Evolutionary conservation across 202 grass and related monocot species (phyloP), one percentile per base, ranked within the genome.

Genomic region (Eragrostis tef): DNA sequence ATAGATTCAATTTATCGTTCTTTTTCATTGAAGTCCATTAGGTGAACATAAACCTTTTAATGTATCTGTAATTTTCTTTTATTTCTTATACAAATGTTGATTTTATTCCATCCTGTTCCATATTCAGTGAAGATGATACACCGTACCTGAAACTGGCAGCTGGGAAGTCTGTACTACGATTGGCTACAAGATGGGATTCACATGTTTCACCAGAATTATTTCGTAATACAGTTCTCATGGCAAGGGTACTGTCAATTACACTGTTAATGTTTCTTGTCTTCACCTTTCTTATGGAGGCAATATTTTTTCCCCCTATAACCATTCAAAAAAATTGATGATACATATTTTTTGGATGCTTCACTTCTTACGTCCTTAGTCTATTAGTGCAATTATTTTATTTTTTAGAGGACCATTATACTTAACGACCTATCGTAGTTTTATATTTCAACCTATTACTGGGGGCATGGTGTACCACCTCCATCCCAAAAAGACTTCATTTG

Each of bases 181-280:
- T 98, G 68, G 92, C 94, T 76, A 77, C 86, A 79, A 91, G 79
- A 89, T 98, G 94, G 94, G 92, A 98, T 89, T 80, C 87, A 42
- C 85, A 91, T 46, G 89, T 98, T 80, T 94, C 90, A 66, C 90
- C 92, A 70, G 86, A 94, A 62, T 79, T 89, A 61, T 94, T 98
- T 74, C 87, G 84, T 68, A 77, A 64, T 73, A 76, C 64, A 78
- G 84, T 98, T 85, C 85, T 93, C 79, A 88, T 89, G 66, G 88
- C 92, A 73, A 93, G 78, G 94, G 94, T 98, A 91, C 74, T 4
- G 46, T 76, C 53, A 62, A 64, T 71, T 78, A 89, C 61, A 78
- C 47, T 77, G 60, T 54, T 52, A 83, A 72, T 81, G 84, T 76
- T 48, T 66, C 59, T 66, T 53, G 15, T 53, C 29, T 67, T 74